These are phyloP conservation scores for Paragyromitra xinjiangensis DNA, from an alignment of 495 filamentous ascomycete species.

Conservation along the genomic window DNA sequence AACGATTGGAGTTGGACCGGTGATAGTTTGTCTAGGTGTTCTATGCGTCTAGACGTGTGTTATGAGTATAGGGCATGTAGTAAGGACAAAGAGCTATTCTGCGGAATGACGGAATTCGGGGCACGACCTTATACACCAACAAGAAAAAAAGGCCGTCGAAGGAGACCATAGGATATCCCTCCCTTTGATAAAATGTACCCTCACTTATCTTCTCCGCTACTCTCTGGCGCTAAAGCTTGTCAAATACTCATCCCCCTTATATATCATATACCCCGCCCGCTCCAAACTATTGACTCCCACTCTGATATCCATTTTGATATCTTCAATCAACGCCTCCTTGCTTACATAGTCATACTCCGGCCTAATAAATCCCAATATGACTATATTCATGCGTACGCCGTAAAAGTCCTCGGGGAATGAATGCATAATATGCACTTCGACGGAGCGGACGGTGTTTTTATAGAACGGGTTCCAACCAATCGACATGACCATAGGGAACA, in stretches of 20 bases:
- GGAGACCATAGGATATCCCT: background rate
- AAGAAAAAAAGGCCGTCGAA: background rate
- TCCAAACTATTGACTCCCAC: slow-evolving; percentile 78
- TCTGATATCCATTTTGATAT: slow-evolving; percentile 87
- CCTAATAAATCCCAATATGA: slow-evolving; percentile 86
- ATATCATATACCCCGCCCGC: slow-evolving; percentile 71
- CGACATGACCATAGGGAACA: slow-evolving; percentile 90
- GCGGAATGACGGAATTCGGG: background rate
- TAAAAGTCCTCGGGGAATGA: slow-evolving; percentile 82
- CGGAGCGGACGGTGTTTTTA: slow-evolving; percentile 80
- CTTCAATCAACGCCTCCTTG: slow-evolving; percentile 81
- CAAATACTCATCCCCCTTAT: slow-evolving; percentile 63
- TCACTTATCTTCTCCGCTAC: background rate
- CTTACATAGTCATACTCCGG: slow-evolving; percentile 87
- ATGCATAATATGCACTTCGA: slow-evolving; percentile 93
- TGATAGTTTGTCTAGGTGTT: background rate
- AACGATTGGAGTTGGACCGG: background rate
- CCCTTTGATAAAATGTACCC: background rate
- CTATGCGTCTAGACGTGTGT: background rate
- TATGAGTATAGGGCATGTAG: background rate
- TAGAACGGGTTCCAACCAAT: slow-evolving; percentile 98
- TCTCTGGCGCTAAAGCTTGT: slow-evolving; percentile 19
- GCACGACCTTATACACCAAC: background rate
- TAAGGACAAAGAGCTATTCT: background rate
- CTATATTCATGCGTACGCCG: slow-evolving; percentile 74